A percentile compares a stretch with the other conserved stretches of the same genome.
Evolutionary conservation across 257 asterid genomes (phyloP).

Genomic region (Cordia subcordata): DNA sequence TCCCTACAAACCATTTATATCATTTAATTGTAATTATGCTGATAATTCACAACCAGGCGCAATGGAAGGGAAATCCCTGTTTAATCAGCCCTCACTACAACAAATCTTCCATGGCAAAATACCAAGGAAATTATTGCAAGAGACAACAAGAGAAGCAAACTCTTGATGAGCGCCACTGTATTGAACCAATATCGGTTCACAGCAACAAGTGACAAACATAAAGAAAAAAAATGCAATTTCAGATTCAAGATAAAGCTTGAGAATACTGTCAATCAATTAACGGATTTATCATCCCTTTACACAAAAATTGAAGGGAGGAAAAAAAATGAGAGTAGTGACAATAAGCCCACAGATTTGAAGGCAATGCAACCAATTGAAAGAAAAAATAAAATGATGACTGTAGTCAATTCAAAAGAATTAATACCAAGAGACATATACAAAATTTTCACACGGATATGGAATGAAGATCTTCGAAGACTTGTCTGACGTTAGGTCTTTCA

Average conservation of each 20-base stretch:
- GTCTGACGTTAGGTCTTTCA: conserved; percentile 88
- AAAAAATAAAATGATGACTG: conserved; percentile 27
- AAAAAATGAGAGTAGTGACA: conserved; percentile 38
- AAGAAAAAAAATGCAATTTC: conserved; percentile 8
- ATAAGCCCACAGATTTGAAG: conserved; percentile 51
- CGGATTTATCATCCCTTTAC: conserved; percentile 90
- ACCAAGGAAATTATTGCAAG: neutral
- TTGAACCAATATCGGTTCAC: neutral
- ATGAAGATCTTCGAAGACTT: conserved; percentile 61
- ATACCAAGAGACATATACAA: conserved; percentile 54
- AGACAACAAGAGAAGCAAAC: too few species aligned
- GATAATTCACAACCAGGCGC: too few species aligned
- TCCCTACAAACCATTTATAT: too few species aligned
- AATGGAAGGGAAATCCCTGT: too few species aligned
- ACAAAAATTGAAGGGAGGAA: conserved; percentile 74
- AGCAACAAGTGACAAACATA: conserved; percentile 4
- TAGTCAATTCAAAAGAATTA: conserved; percentile 46
- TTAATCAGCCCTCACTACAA: neutral
- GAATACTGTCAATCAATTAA: conserved; percentile 60
- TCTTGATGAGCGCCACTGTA: neutral
- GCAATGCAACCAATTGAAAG: conserved; percentile 37
- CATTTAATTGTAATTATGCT: too few species aligned
- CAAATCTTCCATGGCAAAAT: neutral
- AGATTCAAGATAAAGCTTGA: conserved; percentile 33
- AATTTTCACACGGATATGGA: conserved; percentile 62